phyloP scores from a whole-genome alignment of 768 basidiomycete species.

The Mycena polygramma region DNA sequence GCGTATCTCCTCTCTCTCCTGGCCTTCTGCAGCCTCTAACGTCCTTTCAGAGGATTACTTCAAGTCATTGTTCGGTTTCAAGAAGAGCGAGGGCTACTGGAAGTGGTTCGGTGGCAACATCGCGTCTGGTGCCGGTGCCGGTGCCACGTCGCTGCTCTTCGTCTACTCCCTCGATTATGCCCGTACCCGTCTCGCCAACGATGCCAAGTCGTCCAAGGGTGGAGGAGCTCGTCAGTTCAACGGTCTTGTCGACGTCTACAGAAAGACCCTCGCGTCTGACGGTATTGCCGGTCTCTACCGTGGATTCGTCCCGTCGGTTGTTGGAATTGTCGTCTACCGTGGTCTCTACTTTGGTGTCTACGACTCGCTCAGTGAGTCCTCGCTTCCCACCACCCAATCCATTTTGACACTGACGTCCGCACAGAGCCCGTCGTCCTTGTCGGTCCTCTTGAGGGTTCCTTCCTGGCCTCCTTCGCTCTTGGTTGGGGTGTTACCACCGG shows the following conservation, averaged over 20 bases:
- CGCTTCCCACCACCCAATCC: slow-evolving; percentile 23
- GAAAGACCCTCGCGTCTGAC: slow-evolving; percentile 96
- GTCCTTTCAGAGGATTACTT: slow-evolving; percentile 88
- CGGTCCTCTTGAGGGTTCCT: slow-evolving; percentile 94
- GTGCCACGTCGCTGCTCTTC: slow-evolving; percentile 98
- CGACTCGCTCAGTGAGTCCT: slow-evolving; percentile 80
- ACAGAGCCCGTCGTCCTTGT: slow-evolving; percentile 97
- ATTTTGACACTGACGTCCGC: slow-evolving; percentile 39
- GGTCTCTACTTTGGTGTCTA: slow-evolving; percentile 99
- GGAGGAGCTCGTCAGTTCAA: slow-evolving; percentile 98
- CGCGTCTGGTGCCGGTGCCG: slow-evolving; percentile 98
- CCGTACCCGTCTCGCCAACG: slow-evolving; percentile 98
- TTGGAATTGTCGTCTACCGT: slow-evolving; percentile 99
- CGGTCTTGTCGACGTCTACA: slow-evolving; percentile 97
- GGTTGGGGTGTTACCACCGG: slow-evolving; percentile 99
- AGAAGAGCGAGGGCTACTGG: slow-evolving; percentile 98
- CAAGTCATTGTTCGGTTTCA: slow-evolving; percentile 99
- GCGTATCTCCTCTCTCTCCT: slow-evolving; percentile 50
- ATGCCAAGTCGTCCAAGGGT: slow-evolving; percentile 95
- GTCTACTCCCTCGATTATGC: slow-evolving; percentile 99
- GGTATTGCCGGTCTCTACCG: slow-evolving; percentile 99
- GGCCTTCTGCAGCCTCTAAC: slow-evolving; percentile 19
- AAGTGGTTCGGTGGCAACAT: slow-evolving; percentile 99
- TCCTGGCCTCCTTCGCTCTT: slow-evolving; percentile 96
- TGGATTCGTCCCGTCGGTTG: slow-evolving; percentile 99